A percentile compares a stretch with the other conserved stretches of the same genome.
Evolutionary conservation across 2,329 filamentous ascomycete genomes (phyloP).

Genomic region (Penicillium psychrosexuale): DNA sequence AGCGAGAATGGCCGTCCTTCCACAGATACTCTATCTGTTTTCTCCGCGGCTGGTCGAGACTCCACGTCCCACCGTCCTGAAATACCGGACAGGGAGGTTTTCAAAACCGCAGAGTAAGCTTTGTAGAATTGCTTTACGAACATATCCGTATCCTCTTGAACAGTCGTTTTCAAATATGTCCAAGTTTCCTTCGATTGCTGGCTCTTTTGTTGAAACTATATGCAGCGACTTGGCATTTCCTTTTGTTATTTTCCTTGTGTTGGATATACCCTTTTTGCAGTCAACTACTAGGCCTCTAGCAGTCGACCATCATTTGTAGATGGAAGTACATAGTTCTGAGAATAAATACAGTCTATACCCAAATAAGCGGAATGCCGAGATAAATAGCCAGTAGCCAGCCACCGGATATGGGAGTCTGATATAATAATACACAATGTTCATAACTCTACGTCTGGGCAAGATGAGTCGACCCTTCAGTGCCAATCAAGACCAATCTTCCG

Average conservation of each 20-base stretch:
- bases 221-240: background rate
- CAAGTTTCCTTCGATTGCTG: background rate
- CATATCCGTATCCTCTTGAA: background rate
- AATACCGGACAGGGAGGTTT: constrained; percentile 31
- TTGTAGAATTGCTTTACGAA: background rate
- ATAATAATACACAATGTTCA: background rate
- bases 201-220: background rate
- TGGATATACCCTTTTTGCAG: constrained; percentile 3
- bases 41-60: constrained; percentile 3
- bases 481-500: constrained; percentile 44
- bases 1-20: constrained; percentile 22
- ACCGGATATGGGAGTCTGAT: background rate
- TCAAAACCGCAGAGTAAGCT: constrained; percentile 29
- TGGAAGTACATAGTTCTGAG: background rate
- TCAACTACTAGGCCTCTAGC: background rate
- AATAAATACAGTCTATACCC: constrained; percentile 1
- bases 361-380: background rate
- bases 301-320: background rate
- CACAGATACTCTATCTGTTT: constrained; percentile 25
- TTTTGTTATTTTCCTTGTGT: background rate
- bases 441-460: background rate
- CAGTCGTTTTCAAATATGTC: background rate
- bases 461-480: constrained; percentile 18
- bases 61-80: constrained; percentile 21
- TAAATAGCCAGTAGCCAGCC: background rate